Base-by-base conservation (phyloP, 371 early-diverging fungal species). In the Syncephalastrum racemosum region DNA sequence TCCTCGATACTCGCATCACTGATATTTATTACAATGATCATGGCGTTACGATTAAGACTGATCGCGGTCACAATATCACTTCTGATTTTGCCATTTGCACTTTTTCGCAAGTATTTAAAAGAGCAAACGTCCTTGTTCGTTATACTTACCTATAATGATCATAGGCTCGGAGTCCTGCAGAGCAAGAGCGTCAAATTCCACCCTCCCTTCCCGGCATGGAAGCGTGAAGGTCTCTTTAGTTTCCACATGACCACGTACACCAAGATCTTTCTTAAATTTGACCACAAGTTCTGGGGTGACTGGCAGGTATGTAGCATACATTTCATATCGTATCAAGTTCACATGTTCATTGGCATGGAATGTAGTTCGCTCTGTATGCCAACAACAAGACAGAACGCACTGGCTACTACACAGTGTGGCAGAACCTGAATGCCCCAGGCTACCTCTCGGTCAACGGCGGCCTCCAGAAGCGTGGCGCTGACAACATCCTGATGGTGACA, bases 161-260 rank as follows among this genome's bases (percentile, higher is more conserved):
- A 23, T 48, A 73, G 78, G n/a, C 46, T 79, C 16, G 79, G 76
- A 25, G 79, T 79, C 13, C 56, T 79, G 23, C 79, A 79, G 53
- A 61, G 62, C 50, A 58, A 67, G 25, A 18, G 24, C 40, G 73
- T 75, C 12, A 18, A 58, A 14, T 79, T 71, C 23, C 44, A 60
- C 1, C 79, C 79, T 15, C 20, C 53, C 15, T 73, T 79, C 52
- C 79, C 79, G 1, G 69, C 70, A 20, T 79, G 79, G 79, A 79
- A 79, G 61, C 46, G 68, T 7, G 76, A 79, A 46, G 70, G 72
- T 0, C 27, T 79, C 46, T 58, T 66, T 0, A 71, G 66, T 24
- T 79, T 79, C 16, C 76, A 79, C 48, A 75, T 75, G 70, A 66
- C 79, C 0, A 75, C 76, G 0, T 79, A 79, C 47, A 79, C 74